Evolutionary conservation across 805 yeast genomes (phyloP), one percentile per base, ranked within the genome.

Genomic region (Zygosaccharomyces bailii): DNA sequence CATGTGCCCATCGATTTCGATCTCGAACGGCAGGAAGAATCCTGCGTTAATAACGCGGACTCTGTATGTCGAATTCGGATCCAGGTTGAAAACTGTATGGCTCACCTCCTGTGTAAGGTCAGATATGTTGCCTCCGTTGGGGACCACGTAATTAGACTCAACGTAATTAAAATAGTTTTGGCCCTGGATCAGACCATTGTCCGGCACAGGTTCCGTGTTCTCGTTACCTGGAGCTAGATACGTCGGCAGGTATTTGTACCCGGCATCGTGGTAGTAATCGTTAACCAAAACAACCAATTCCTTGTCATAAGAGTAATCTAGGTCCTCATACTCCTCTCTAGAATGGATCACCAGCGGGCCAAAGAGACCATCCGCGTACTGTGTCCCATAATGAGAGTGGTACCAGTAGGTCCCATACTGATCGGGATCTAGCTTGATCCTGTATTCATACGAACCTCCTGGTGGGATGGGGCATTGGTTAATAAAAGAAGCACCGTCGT

Each of bases 351-450:
- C 69, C 30, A 77, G 52, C 1, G 79, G 78, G 0, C 82, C 82
- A 13, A 65, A 65, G 0, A 77, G 53, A 1, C 81, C 81, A 43
- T 74, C 76, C 4, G 72, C 66, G 43, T 70, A 65, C 49, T 76
- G 78, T 1, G 75, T 69, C 9, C 71, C 55, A 48, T 62, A 69
- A 47, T 78, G 82, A 2, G 80, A 70, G 52, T 78, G 83, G 57
- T 76, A 78, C 82, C 82, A 78, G 44, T 67, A 72, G 0, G 79
- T 73, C 0, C 83, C 83, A 44, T 67, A 64, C 44, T 74, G 78
- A 3, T 50, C 48, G 10, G 59, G 57, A 34, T 61, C 65, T 6
- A 67, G 50, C 18, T 64, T 67, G 49, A 76, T 75, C 30, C 59
- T 55, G 52, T 78, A 74, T 2, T 67, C 62, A 56, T 68, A 76